Evolutionary conservation across 1,284 basidiomycete species (phyloP).

Genomic region (Wolfiporia cocos): DNA sequence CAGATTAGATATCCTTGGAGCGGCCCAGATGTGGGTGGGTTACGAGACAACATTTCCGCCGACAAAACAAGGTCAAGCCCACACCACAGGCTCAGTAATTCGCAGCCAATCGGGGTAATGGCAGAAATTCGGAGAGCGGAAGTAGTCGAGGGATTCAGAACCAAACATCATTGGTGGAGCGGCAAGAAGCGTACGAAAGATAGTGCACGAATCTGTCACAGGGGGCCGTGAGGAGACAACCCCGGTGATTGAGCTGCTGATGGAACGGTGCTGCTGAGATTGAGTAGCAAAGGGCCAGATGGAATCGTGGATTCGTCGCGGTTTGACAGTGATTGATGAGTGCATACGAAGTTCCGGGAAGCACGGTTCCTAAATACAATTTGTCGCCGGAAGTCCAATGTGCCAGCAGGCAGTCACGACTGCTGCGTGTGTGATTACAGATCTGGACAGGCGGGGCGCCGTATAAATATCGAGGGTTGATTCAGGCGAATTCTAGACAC

Average conservation of each 20-base stretch:
- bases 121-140: slow-evolving; percentile 24
- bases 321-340: slow-evolving; percentile 25
- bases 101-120: slow-evolving; percentile 22
- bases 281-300: slow-evolving; percentile 18
- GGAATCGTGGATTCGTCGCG: slow-evolving; percentile 21
- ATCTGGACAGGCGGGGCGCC: slow-evolving; percentile 1
- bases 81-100: slow-evolving; percentile 7
- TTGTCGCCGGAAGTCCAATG: slow-evolving; percentile 21
- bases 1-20: slow-evolving; percentile 12
- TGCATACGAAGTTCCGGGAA: slow-evolving; percentile 8
- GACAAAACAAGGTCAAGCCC: slow-evolving; percentile 17
- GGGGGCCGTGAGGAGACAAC: slow-evolving; percentile 14
- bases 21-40: slow-evolving; percentile 5
- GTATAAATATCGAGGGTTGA: slow-evolving; percentile 3
- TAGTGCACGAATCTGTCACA: slow-evolving; percentile 6
- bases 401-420: slow-evolving; percentile 8
- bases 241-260: slow-evolving; percentile 12
- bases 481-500: slow-evolving; percentile 4
- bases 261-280: slow-evolving; percentile 9
- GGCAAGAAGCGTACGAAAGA: slow-evolving; percentile 14
- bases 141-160: slow-evolving; percentile 12
- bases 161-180: slow-evolving; percentile 17
- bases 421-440: slow-evolving; percentile 6
- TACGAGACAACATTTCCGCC: slow-evolving; percentile 12
- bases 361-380: slow-evolving; percentile 5